Conservation (phyloP, 495 filamentous ascomycete genomes). For the Tetracladium marchalianum region DNA sequence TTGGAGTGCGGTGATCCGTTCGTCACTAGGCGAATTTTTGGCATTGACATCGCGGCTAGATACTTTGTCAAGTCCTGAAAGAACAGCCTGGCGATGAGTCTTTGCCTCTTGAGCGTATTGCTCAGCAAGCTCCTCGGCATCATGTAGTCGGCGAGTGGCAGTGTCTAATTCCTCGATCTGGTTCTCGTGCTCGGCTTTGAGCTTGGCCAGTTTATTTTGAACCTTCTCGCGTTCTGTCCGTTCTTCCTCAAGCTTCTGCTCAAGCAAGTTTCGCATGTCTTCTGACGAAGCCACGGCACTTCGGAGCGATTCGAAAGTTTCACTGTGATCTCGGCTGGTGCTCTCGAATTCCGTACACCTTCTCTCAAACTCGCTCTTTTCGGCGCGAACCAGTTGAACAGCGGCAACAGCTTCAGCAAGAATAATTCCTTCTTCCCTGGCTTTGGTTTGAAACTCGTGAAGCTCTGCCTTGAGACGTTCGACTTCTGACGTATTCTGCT, state of each 20-base stretch:
- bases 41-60: conserved; percentile 38
- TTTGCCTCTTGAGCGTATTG: conserved; percentile 79
- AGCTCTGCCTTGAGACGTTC: conserved; percentile 79
- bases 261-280: conserved; percentile 63
- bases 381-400: conserved; percentile 62
- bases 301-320: conserved; percentile 62
- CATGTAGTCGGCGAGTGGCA: conserved; percentile 59
- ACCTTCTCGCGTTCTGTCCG: conserved; percentile 60
- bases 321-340: conserved; percentile 59
- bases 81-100: conserved; percentile 72
- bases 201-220: conserved; percentile 69
- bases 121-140: conserved; percentile 87
- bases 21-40: conserved; percentile 49
- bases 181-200: conserved; percentile 80
- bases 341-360: conserved; percentile 57
- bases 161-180: conserved; percentile 70
- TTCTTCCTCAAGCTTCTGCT: conserved; percentile 80
- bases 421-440: conserved; percentile 67
- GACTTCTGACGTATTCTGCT: conserved; percentile 69
- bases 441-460: conserved; percentile 61
- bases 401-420: conserved; percentile 66
- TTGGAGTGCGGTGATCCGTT: conserved; percentile 70
- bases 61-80: conserved; percentile 72
- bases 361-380: conserved; percentile 71
- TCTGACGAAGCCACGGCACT: conserved; percentile 70